Evolutionary conservation across 2,329 filamentous ascomycete species (phyloP).

Genomic region (Polychaeton citri): DNA sequence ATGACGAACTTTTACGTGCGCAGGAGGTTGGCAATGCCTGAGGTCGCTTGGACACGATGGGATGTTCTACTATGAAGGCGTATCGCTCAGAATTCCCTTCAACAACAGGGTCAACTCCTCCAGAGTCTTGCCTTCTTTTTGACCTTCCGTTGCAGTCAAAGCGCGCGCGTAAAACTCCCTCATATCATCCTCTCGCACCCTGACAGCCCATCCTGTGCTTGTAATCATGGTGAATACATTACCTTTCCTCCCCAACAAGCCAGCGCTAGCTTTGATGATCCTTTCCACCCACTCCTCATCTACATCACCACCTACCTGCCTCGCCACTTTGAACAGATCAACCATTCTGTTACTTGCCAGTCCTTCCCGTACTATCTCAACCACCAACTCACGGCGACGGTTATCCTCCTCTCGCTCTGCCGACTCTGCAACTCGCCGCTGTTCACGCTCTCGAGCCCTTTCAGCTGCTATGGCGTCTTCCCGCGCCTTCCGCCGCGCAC

Average conservation of each 20-base stretch:
- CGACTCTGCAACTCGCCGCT: slow-evolving; percentile 24
- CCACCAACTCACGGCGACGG: slow-evolving; percentile 17
- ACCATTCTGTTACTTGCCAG: slow-evolving; percentile 18
- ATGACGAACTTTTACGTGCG: too few relatives aligned
- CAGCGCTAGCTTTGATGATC: slow-evolving; percentile 26
- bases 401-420: slow-evolving; percentile 25
- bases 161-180: slow-evolving; percentile 25
- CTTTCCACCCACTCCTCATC: slow-evolving; percentile 29
- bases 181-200: slow-evolving; percentile 27
- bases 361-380: slow-evolving; percentile 19
- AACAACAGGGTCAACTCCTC: not conserved
- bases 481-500: slow-evolving; percentile 25
- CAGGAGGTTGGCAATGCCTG: too few relatives aligned
- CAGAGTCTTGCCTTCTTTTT: slow-evolving; percentile 18
- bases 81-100: too few relatives aligned
- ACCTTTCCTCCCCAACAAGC: slow-evolving; percentile 21
- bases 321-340: slow-evolving; percentile 28
- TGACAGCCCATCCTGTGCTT: slow-evolving; percentile 29
- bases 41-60: too few relatives aligned
- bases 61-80: too few relatives aligned
- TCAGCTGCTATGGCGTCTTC: slow-evolving; percentile 31
- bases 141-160: slow-evolving; percentile 11
- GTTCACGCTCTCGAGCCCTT: slow-evolving; percentile 26
- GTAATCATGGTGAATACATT: slow-evolving; percentile 27
- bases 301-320: slow-evolving; percentile 26